A percentile compares a stretch with the other conserved stretches of the same genome.
Conservation (phyloP, 1,284 basidiomycete species). For the Vanrija pseudolonga region DNA sequence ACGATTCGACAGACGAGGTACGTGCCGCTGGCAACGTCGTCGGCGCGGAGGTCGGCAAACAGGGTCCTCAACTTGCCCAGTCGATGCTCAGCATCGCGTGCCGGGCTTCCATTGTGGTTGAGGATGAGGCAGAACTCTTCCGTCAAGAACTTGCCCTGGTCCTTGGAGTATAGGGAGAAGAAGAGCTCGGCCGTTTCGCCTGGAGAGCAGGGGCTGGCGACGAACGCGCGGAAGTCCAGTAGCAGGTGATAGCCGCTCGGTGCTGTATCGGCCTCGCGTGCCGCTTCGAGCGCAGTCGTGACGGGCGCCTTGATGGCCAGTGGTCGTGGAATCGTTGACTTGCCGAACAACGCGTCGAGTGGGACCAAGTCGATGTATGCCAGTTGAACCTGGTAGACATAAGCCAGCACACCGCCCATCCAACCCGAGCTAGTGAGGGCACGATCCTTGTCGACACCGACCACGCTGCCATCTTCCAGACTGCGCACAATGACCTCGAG, state of each 20-base stretch:
- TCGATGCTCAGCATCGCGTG: conserved; percentile 59
- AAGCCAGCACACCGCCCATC: conserved; percentile 63
- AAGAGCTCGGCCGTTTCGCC: conserved; percentile 90
- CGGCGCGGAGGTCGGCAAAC: conserved; percentile 80
- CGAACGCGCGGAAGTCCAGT: conserved; percentile 84
- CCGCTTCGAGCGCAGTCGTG: neutral
- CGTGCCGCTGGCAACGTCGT: conserved; percentile 77
- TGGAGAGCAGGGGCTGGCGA: conserved; percentile 80
- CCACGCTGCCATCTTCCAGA: conserved; percentile 81
- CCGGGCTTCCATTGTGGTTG: conserved; percentile 84
- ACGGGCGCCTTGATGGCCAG: conserved; percentile 7
- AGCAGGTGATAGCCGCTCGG: conserved; percentile 70
- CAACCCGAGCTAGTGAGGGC: conserved; percentile 70
- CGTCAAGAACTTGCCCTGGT: conserved; percentile 76
- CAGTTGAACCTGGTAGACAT: conserved; percentile 65
- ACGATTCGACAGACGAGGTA: conserved; percentile 88
- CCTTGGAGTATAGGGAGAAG: conserved; percentile 87
- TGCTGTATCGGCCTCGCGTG: conserved; percentile 53
- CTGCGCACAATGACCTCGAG: conserved; percentile 94
- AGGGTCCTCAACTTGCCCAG: conserved; percentile 67
- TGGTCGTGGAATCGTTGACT: conserved; percentile 8
- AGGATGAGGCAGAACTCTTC: conserved; percentile 90
- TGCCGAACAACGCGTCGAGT: conserved; percentile 40
- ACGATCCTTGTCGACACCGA: conserved; percentile 74
- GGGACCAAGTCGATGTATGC: conserved; percentile 69